Evolutionary conservation across 2,329 filamentous ascomycete species (phyloP).

Genomic region (Fusarium succisae): DNA sequence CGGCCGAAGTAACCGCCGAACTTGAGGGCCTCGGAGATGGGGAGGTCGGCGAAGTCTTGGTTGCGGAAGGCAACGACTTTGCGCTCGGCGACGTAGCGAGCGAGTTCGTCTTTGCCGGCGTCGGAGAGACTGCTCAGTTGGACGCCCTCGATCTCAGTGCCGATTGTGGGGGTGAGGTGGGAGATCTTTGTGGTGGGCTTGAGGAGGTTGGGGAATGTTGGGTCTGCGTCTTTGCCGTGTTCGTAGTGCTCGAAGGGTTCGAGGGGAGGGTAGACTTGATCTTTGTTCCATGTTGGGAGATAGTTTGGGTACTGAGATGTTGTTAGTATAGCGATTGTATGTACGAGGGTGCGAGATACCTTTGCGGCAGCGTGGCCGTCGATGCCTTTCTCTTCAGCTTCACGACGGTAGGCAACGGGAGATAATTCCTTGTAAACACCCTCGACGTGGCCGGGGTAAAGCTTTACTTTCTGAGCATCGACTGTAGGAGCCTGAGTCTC

Average conservation of each 20-base stretch:
- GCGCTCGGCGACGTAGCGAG: constrained; percentile 77
- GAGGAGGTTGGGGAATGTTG: constrained; percentile 74
- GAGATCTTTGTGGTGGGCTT: constrained; percentile 59
- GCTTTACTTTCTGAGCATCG: constrained; percentile 38
- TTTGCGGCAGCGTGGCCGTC: constrained; percentile 38
- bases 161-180: constrained; percentile 77
- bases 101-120: constrained; percentile 79
- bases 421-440: constrained; percentile 40
- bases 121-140: constrained; percentile 75
- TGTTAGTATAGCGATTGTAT: background rate
- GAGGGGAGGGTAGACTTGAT: constrained; percentile 72
- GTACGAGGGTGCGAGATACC: background rate
- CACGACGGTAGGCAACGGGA: constrained; percentile 30
- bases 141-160: constrained; percentile 75
- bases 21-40: constrained; percentile 74
- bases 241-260: constrained; percentile 77
- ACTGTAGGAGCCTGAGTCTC: constrained; percentile 24
- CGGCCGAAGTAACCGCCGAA: constrained; percentile 81
- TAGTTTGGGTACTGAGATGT: constrained; percentile 72
- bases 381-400: constrained; percentile 33
- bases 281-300: constrained; percentile 74
- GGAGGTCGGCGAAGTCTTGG: constrained; percentile 76
- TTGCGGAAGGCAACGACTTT: constrained; percentile 82
- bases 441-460: constrained; percentile 41
- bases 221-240: constrained; percentile 79